Base-by-base conservation (phyloP, 2,329 filamentous ascomycete species). In the Colletotrichum musae region DNA sequence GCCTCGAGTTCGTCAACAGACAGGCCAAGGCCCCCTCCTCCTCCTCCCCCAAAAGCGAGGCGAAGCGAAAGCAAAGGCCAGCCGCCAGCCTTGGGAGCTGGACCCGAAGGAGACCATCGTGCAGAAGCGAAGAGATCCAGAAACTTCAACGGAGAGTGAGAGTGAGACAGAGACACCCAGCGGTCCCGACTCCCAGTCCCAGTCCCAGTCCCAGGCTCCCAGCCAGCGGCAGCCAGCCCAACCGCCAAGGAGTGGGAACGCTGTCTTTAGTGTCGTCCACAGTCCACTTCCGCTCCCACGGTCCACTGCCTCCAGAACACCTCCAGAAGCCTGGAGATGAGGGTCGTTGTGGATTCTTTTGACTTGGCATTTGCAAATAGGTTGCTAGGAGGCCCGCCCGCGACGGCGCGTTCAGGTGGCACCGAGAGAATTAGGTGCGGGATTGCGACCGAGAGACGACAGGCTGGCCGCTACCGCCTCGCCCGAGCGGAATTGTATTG, bases 291-390 rank as follows among this genome's bases (percentile, higher is more conserved):
- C 6, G 18, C 61, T 43, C 18, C 48, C 48, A 69, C 50, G 50
- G 26, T 54, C 54, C 66, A 57, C 61, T 32, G 66, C 54, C 60
- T 66, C 62, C 62, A 69, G 62, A 69, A 69, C 54, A 39, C 56
- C 41, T 60, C 66, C 62, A 69, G 66, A 69, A 69, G 50, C 66
- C 36, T 69, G 56, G 66, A 60, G 56, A 69, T 57, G 54, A 58
- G 50, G 41, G 54, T n/a, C 54, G 54, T 51, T 54, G 41, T 53
- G 66, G 54, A 36, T 36, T 43, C 54, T 24, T 32, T 60, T 51
- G 56, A 43, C 66, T 69, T 69, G 66, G 66, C 56, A 60, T 66
- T 69, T 65, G 50, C 66, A 65, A 60, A 65, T 66, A 60, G 61
- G 21, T 66, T 69, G 66, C 61, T 47, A 36, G 6, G 48, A 59